Base-by-base conservation (phyloP, 306 rosid species). In the Dalbergia oliveri region DNA sequence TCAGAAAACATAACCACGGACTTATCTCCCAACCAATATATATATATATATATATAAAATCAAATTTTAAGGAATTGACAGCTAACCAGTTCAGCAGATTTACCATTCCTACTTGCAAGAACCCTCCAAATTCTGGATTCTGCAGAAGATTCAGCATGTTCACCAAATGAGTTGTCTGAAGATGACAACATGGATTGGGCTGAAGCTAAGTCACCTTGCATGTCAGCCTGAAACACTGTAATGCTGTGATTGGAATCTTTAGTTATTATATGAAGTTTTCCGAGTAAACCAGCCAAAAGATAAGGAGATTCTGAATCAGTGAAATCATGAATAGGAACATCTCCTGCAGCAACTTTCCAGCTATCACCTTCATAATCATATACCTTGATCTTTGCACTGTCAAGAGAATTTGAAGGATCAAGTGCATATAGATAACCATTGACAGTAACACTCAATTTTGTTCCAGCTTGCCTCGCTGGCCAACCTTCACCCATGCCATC, bases 401-500 rank as follows among this genome's bases (percentile, higher is more conserved):
- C 75, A 9, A 72, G 82, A 66, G 89, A 83, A 54, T 56, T 83
- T 43, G 89, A 80, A 33, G 87, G 89, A 80, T 86, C 87, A 14
- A 86, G 78, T 34, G 87, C 87, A 67, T 86, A 86, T 51, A 86
- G 47, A 62, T 86, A 79, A 71, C 68, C 72, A 15, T 80, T 58
- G 43, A 86, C 81, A 21, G 67, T 67, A 41, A 83, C 83, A 67
- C 85, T 76, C 76, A 83, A 51, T 60, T 83, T 86, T 34, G 87
- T 83, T 76, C 89, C 87, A n/a, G 89, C 85, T 71, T 86, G 89
- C 81, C 75, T 86, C n/a, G 87, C 83, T 1, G 87, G 89, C 89
- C 89, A 86, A 21, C 85, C 85, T 59, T 66, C 80, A 54, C 89
- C 89, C 89, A 86, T 86, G 21, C 89, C 87, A 16, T 5, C 18